Conservation (phyloP, 768 basidiomycete species). For the Russula sp. region DNA sequence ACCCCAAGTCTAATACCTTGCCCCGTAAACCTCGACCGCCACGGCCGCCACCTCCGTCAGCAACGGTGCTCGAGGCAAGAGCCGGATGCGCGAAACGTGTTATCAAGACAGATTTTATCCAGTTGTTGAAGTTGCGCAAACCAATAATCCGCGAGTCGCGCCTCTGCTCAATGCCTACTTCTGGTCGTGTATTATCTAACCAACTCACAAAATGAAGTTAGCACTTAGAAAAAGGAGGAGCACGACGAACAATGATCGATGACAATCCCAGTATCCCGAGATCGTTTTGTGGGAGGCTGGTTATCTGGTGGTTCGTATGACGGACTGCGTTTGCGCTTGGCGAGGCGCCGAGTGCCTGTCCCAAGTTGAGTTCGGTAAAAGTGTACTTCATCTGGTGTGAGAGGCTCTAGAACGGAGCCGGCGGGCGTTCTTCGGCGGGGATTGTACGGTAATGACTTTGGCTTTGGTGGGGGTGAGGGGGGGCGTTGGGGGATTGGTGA, state of each 20-base stretch:
- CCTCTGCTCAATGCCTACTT: slow-evolving; percentile 81
- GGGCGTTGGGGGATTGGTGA: slow-evolving; percentile 24
- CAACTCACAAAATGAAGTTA: background rate
- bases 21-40: slow-evolving; percentile 40
- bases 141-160: slow-evolving; percentile 92
- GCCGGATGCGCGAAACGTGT: slow-evolving; percentile 79
- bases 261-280: slow-evolving; percentile 68
- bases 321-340: slow-evolving; percentile 28
- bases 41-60: slow-evolving; percentile 27
- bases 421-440: slow-evolving; percentile 28
- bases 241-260: slow-evolving; percentile 67
- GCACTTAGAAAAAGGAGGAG: slow-evolving; percentile 1
- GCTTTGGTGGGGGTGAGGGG: slow-evolving; percentile 23
- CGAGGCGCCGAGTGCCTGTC: slow-evolving; percentile 32
- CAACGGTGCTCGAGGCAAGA: slow-evolving; percentile 32
- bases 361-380: slow-evolving; percentile 29
- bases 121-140: slow-evolving; percentile 97
- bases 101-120: slow-evolving; percentile 97
- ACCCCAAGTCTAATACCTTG: slow-evolving; percentile 92
- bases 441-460: slow-evolving; percentile 23
- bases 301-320: slow-evolving; percentile 18
- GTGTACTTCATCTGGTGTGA: slow-evolving; percentile 20
- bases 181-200: slow-evolving; percentile 87
- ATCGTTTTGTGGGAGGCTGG: slow-evolving; percentile 38
- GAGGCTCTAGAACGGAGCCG: slow-evolving; percentile 27